phyloP scores from a whole-genome alignment of 768 basidiomycete species.

The Termitomyces sp. region DNA sequence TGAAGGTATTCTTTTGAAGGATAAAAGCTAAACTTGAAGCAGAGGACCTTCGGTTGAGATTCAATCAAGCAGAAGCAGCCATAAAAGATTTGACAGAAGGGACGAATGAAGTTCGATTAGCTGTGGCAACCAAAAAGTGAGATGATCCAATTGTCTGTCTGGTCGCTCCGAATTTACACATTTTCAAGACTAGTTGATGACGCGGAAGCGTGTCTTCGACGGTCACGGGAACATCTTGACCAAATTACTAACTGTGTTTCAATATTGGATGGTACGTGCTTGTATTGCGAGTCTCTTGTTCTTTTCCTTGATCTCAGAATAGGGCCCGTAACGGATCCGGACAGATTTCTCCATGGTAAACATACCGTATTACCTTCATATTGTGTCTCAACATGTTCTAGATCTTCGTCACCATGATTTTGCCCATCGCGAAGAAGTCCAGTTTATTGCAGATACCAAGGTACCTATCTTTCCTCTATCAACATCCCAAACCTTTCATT shows the following conservation, averaged over 20 bases:
- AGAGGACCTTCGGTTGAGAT: conserved; percentile 61
- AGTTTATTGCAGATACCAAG: conserved; percentile 52
- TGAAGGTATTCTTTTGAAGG: conserved; percentile 5
- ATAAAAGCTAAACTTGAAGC: not conserved
- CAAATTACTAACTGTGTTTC: conserved; percentile 49
- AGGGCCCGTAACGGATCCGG: conserved; percentile 48
- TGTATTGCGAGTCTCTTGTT: not conserved
- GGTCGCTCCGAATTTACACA: not conserved
- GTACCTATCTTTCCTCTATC: conserved; percentile 25
- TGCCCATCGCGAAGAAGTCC: conserved; percentile 59
- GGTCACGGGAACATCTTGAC: conserved; percentile 59
- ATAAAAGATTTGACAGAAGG: conserved; percentile 55
- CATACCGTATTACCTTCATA: not conserved
- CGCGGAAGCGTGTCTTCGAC: conserved; percentile 48
- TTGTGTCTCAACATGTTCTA: conserved; percentile 20
- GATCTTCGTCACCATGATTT: conserved; percentile 64
- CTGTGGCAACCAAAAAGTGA: conserved; percentile 45
- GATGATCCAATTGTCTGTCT: conserved; percentile 7
- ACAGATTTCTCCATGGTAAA: conserved; percentile 51
- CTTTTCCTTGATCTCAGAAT: not conserved
- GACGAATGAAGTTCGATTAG: conserved; percentile 53
- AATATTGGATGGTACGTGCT: conserved; percentile 45
- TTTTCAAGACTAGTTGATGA: conserved; percentile 52
- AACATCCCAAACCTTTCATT: conserved; percentile 15
- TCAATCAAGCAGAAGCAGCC: conserved; percentile 49